Base-by-base conservation (phyloP, 2,329 filamentous ascomycete species). In the Orbilia quercus region DNA sequence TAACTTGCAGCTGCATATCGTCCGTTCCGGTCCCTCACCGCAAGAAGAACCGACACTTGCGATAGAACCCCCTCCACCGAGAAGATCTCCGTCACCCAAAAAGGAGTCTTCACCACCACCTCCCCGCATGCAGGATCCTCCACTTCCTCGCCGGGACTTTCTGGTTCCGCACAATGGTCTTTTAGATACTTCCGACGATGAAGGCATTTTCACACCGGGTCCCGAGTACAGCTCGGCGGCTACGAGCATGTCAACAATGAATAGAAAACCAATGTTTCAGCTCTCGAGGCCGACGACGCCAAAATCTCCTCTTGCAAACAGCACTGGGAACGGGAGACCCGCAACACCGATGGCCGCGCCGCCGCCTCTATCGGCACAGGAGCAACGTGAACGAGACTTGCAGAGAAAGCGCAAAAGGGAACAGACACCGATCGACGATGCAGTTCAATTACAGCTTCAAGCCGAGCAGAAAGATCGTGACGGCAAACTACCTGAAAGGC, bases 151-250 rank as follows among this genome's bases (percentile, higher is more conserved):
- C 38, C 28, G 69, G 69, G 69, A 73, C 55, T 58, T 73, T 18
- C 36, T 73, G 23, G 55, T 73, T 36, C 69, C 69, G 22, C 16
- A 25, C 11, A 48, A 48, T 54, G 50, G 50, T 42, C 25, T 73
- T 20, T 31, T 73, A 48, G 69, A 73, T 54, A 73, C 69, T 23
- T 73, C 69, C 14, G 69, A 73, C 42, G 69, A 73, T 45, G 67
- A 72, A 65, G 69, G 60, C 12, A 57, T 73, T 36, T 73, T 73
- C 42, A 73, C 69, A 6, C 69, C 69, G n/a, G 69, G 69, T n/a
- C 69, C 69, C 34, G 69, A 65, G 50, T 66, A 66, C 25, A 60
- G 47, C 11, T 73, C 69, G 54, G 48, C 69, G 31, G 69, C 47
- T 5, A 73, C 69, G 14, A 72, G 67, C 44, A 51, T 72, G 55